Conservation (phyloP, 2,329 filamentous ascomycete genomes). For the Hypoxylon sp. region DNA sequence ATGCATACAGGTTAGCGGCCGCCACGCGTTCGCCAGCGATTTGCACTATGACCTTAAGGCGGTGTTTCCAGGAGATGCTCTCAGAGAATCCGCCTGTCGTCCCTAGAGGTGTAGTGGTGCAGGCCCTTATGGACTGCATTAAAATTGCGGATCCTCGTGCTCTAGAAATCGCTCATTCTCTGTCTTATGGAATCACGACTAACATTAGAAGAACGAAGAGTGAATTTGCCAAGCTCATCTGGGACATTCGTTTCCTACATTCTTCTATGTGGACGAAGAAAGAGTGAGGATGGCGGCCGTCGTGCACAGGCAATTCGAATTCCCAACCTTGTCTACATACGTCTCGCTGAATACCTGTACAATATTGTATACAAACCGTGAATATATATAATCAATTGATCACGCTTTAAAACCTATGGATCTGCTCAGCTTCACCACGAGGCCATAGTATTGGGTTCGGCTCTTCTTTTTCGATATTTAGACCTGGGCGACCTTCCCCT, state of each 20-base stretch:
- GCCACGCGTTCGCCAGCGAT: conserved; percentile 59
- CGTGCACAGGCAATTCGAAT: not conserved
- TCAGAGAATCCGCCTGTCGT: conserved; percentile 66
- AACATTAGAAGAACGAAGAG: conserved; percentile 27
- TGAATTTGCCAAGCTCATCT: conserved; percentile 55
- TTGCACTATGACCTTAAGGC: conserved; percentile 65
- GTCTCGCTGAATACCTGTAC: conserved; percentile 1
- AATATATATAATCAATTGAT: conserved; percentile 22
- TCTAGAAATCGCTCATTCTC: conserved; percentile 51
- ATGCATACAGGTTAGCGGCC: conserved; percentile 66
- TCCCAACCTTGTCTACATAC: not conserved
- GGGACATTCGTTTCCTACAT: too few species aligned
- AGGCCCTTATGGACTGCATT: conserved; percentile 69
- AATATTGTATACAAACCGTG: conserved; percentile 15
- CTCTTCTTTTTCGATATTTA: conserved; percentile 1
- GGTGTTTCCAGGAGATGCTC: conserved; percentile 72
- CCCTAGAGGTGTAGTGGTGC: conserved; percentile 61
- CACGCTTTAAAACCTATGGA: not conserved
- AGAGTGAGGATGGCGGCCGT: not conserved
- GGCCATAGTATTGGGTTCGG: conserved; percentile 12
- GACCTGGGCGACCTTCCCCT: conserved; percentile 35
- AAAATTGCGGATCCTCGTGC: conserved; percentile 67
- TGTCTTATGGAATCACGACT: conserved; percentile 40
- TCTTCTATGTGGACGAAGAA: not conserved
- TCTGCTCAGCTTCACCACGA: conserved; percentile 19